Evolutionary conservation across 2,329 filamentous ascomycete genomes (phyloP).

Genomic region (Penicillium sp.): DNA sequence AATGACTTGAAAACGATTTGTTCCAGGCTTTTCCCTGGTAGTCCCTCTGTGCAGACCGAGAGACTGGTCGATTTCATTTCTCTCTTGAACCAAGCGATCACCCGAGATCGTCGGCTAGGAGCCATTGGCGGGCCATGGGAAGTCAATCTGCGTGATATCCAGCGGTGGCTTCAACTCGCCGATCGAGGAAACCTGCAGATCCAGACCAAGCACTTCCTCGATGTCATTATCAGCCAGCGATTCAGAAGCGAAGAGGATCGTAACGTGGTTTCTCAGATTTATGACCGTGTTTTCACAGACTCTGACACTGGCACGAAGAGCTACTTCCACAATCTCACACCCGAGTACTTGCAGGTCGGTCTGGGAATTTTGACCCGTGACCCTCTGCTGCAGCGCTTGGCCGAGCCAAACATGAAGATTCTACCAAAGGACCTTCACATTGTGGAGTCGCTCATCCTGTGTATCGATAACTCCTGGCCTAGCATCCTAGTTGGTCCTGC

Average conservation of each 20-base stretch:
- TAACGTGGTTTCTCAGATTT: conserved; percentile 63
- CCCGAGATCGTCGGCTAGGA: conserved; percentile 55
- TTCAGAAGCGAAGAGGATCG: conserved; percentile 75
- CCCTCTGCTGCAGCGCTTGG: conserved; percentile 35
- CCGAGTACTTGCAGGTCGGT: conserved; percentile 71
- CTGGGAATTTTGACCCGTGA: conserved; percentile 68
- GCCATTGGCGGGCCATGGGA: conserved; percentile 78
- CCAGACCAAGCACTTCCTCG: conserved; percentile 69
- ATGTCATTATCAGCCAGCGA: conserved; percentile 79
- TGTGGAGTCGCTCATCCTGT: conserved; percentile 83
- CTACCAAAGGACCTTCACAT: conserved; percentile 56
- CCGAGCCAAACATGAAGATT: conserved; percentile 35
- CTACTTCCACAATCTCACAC: conserved; percentile 69
- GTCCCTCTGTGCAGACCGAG: conserved; percentile 58
- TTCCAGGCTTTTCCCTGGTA: conserved; percentile 67
- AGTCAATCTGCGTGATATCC: conserved; percentile 86
- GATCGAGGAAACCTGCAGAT: conserved; percentile 61
- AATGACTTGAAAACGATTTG: conserved; percentile 83
- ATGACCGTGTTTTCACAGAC: conserved; percentile 60
- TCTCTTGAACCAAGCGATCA: conserved; percentile 69
- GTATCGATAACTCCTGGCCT: conserved; percentile 81
- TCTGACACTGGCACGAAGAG: conserved; percentile 50
- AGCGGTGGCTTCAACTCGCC: conserved; percentile 79
- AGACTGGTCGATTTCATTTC: conserved; percentile 78
- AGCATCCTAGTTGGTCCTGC: conserved; percentile 84